phyloP scores from a whole-genome alignment of 169 alveolate genomes.

The Cryptosporidium parvum region DNA sequence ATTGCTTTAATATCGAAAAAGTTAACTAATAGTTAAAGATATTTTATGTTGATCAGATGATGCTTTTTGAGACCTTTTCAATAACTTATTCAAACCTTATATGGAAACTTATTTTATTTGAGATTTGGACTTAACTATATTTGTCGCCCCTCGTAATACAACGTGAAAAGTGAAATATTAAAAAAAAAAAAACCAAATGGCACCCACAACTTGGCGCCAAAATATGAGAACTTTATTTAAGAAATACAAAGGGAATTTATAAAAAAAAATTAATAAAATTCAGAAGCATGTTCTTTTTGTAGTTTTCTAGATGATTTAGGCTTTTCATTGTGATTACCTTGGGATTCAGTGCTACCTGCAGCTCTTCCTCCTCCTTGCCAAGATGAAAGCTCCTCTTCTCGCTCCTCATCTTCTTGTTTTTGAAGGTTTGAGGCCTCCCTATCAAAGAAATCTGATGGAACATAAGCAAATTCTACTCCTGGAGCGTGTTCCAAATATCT shows the following conservation, averaged over 20 bases:
- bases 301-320: constrained; percentile 23
- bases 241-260: too few species aligned
- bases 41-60: too few species aligned
- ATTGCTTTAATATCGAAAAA: neutral
- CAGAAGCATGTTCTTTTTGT: constrained; percentile 59
- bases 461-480: constrained; percentile 91
- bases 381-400: constrained; percentile 49
- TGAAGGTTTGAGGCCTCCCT: constrained; percentile 77
- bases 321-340: neutral
- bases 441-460: constrained; percentile 89
- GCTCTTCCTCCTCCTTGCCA: constrained; percentile 65
- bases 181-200: neutral
- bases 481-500: constrained; percentile 96
- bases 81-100: too few species aligned
- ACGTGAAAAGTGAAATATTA: neutral
- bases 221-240: neutral
- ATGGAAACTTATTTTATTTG: neutral
- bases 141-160: neutral
- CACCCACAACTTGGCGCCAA: neutral
- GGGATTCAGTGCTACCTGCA: neutral
- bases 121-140: neutral
- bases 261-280: constrained; percentile 12
- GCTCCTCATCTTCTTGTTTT: constrained; percentile 62
- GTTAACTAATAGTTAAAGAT: too few species aligned
- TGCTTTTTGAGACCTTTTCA: too few species aligned